These are phyloP conservation scores for Hymenoscyphus infarciens DNA, from an alignment of 2,329 filamentous ascomycete genomes.

Conservation along the genomic window DNA sequence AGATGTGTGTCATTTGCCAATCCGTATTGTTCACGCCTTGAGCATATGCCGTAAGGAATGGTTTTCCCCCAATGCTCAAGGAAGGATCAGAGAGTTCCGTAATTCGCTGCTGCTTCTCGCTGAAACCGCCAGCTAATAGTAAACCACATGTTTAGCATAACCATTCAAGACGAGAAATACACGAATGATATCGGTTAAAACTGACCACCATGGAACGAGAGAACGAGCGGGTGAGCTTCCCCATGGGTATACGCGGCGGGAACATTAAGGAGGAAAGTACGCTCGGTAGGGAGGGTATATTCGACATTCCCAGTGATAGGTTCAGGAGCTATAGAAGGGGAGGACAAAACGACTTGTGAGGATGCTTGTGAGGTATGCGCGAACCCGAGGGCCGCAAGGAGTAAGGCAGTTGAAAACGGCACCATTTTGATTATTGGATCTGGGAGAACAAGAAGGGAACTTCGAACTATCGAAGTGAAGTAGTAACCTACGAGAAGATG, in stretches of 20 bases:
- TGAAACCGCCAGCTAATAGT: slow-evolving; percentile 6
- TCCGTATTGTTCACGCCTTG: slow-evolving; percentile 30
- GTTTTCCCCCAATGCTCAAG: slow-evolving; percentile 26
- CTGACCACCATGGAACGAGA: slow-evolving; percentile 29
- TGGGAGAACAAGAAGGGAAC: not conserved
- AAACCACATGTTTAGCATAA: not conserved
- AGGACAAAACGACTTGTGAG: slow-evolving; percentile 9
- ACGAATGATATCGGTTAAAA: not conserved
- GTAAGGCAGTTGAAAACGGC: not conserved
- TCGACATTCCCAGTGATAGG: slow-evolving; percentile 24
- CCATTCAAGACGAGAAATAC: not conserved
- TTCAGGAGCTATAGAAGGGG: not conserved
- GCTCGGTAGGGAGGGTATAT: slow-evolving; percentile 24
- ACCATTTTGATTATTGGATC: not conserved
- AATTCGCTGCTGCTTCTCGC: slow-evolving; percentile 28
- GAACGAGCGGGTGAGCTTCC: slow-evolving; percentile 22
- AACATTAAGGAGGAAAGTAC: slow-evolving; percentile 29
- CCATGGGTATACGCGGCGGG: slow-evolving; percentile 21
- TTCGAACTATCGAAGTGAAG: not conserved
- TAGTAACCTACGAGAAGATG: not conserved
- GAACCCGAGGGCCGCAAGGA: not conserved
- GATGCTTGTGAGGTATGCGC: slow-evolving; percentile 9
- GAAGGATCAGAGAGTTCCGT: slow-evolving; percentile 30
- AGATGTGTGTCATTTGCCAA: slow-evolving; percentile 27
- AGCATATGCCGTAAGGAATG: slow-evolving; percentile 28